These are phyloP conservation scores for Botryobasidium botryosum DNA, from an alignment of 768 basidiomycete species.

Conservation along the genomic window DNA sequence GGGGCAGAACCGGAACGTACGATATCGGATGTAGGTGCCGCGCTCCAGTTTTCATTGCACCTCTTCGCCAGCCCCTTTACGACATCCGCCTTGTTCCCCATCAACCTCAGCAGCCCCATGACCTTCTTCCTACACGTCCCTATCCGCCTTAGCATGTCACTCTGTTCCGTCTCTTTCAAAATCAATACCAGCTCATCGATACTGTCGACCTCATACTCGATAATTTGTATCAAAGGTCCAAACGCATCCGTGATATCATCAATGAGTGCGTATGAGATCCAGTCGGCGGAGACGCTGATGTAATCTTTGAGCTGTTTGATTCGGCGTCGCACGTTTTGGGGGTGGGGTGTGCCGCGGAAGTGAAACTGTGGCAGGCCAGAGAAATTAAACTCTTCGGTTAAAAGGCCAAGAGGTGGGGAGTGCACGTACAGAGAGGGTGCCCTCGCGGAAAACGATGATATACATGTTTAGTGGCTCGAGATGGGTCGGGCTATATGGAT, in stretches of 20 bases:
- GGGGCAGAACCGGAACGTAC: slow-evolving; percentile 28
- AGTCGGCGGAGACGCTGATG: slow-evolving; percentile 95
- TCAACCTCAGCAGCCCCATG: slow-evolving; percentile 87
- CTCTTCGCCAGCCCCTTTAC: slow-evolving; percentile 97
- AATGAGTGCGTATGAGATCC: slow-evolving; percentile 98
- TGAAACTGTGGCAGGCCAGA: slow-evolving; percentile 51
- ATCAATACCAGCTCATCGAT: slow-evolving; percentile 98
- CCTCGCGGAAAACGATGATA: slow-evolving; percentile 96
- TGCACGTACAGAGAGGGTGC: slow-evolving; percentile 68
- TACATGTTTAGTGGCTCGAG: slow-evolving; percentile 99
- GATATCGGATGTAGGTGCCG: slow-evolving; percentile 95
- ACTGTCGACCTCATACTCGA: slow-evolving; percentile 98
- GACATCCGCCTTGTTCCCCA: slow-evolving; percentile 99
- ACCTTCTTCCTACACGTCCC: slow-evolving; percentile 98
- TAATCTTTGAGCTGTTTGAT: slow-evolving; percentile 99
- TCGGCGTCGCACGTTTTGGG: slow-evolving; percentile 91
- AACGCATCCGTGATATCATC: slow-evolving; percentile 99
- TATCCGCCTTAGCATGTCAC: slow-evolving; percentile 93
- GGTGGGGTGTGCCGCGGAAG: slow-evolving; percentile 92
- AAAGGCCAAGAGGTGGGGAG: background rate
- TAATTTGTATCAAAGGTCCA: slow-evolving; percentile 93
- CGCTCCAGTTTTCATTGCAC: slow-evolving; percentile 97
- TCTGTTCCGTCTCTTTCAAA: slow-evolving; percentile 88
- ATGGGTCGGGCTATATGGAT: slow-evolving; percentile 90
- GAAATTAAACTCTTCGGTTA: background rate